These are phyloP conservation scores for Hylodesmum podocarpum DNA, from an alignment of 306 rosid species.

Conservation along the genomic window DNA sequence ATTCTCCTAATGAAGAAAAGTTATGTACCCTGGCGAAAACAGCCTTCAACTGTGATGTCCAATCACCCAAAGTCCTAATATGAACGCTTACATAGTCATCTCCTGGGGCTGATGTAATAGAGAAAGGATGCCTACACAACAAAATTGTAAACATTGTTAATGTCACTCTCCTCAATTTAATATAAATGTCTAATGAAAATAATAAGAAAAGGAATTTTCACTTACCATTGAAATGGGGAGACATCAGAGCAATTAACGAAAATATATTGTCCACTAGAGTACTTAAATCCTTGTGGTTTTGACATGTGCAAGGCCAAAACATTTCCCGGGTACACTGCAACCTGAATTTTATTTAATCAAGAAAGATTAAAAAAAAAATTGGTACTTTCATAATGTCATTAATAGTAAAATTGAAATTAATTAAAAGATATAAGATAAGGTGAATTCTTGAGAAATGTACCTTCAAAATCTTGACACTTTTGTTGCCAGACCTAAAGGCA, in stretches of 20 bases:
- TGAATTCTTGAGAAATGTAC: constrained; percentile 27
- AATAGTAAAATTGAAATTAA: neutral
- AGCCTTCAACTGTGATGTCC: constrained; percentile 75
- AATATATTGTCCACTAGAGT: constrained; percentile 87
- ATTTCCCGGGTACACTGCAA: constrained; percentile 94
- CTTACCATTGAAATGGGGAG: constrained; percentile 86
- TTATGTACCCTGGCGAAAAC: constrained; percentile 69
- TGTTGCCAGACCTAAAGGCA: constrained; percentile 72
- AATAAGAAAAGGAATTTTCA: neutral
- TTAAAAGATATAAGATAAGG: neutral
- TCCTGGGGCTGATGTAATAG: constrained; percentile 87
- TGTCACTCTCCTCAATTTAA: neutral
- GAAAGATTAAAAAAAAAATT: neutral
- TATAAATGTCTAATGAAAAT: neutral
- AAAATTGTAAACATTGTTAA: neutral
- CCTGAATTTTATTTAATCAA: constrained; percentile 38
- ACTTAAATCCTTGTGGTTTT: constrained; percentile 82
- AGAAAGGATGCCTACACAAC: constrained; percentile 78
- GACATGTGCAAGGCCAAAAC: constrained; percentile 83
- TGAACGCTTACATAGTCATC: constrained; percentile 85
- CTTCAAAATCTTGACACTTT: constrained; percentile 69
- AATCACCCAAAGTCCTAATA: constrained; percentile 83
- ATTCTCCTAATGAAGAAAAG: neutral
- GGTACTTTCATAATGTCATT: neutral
- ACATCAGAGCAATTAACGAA: constrained; percentile 70